Evolutionary conservation across 306 rosid genomes (phyloP).

Genomic region (Rubus parviflorus): DNA sequence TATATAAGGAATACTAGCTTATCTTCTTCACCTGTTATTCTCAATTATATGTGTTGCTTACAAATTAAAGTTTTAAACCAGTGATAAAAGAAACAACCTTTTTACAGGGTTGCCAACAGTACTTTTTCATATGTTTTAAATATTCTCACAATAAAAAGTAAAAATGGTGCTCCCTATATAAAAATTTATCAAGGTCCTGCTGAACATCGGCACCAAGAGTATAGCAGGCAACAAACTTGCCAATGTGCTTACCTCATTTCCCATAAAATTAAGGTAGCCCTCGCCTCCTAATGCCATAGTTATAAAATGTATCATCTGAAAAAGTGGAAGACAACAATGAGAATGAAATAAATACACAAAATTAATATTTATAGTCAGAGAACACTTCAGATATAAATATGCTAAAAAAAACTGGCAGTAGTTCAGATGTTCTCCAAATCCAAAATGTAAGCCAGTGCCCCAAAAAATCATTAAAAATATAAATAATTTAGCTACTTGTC

Average conservation of each 20-base stretch:
- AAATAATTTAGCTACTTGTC: neutral
- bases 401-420: slow-evolving; percentile 1
- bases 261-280: slow-evolving; percentile 98
- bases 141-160: neutral
- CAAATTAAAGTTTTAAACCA: neutral
- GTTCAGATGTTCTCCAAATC: neutral
- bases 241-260: slow-evolving; percentile 77
- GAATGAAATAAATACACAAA: slow-evolving; percentile 16
- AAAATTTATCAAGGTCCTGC: slow-evolving; percentile 16
- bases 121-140: neutral
- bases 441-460: neutral
- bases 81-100: slow-evolving; percentile 1
- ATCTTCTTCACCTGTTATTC: neutral
- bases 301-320: slow-evolving; percentile 92
- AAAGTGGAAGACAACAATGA: slow-evolving; percentile 32
- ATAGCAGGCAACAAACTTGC: slow-evolving; percentile 20
- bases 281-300: slow-evolving; percentile 98
- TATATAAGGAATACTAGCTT: too few relatives aligned
- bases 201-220: slow-evolving; percentile 20
- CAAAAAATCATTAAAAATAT: neutral
- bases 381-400: neutral
- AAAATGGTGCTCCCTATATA: neutral
- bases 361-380: neutral
- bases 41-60: neutral
- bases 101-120: slow-evolving; percentile 7